A percentile compares a stretch with the other conserved stretches of the same genome.
These are phyloP conservation scores for Jaenimonas drosophilae DNA, from an alignment of 208 protist species.

Conservation along the genomic window DNA sequence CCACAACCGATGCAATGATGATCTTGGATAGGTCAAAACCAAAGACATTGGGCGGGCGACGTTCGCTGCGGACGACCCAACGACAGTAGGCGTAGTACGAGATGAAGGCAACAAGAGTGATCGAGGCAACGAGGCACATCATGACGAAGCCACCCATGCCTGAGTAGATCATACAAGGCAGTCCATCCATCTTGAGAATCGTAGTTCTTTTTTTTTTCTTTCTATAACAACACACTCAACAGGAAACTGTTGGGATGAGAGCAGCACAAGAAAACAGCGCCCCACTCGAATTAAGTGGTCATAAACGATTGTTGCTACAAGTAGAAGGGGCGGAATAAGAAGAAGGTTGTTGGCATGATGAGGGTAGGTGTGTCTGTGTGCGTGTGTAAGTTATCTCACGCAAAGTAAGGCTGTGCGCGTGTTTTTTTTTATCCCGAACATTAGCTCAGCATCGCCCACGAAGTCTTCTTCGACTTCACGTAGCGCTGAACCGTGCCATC, in stretches of 20 bases:
- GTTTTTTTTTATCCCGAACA: not conserved
- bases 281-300: too few relatives aligned
- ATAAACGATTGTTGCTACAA: too few relatives aligned
- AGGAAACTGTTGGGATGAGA: not conserved
- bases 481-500: constrained; percentile 67
- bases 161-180: constrained; percentile 36
- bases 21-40: constrained; percentile 33
- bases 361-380: too few relatives aligned
- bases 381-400: constrained; percentile 1
- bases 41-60: constrained; percentile 20
- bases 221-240: not conserved
- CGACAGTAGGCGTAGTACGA: constrained; percentile 12
- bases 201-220: not conserved
- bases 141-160: constrained; percentile 20
- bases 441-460: constrained; percentile 77
- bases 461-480: constrained; percentile 58
- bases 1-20: constrained; percentile 9
- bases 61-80: constrained; percentile 9
- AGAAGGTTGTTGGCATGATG: too few relatives aligned
- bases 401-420: not conserved
- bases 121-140: constrained; percentile 12
- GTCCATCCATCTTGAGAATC: not conserved
- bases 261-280: too few relatives aligned
- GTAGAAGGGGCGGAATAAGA: too few relatives aligned
- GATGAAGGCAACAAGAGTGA: constrained; percentile 15